Evolutionary conservation across 2,329 filamentous ascomycete species (phyloP).

Genomic region (Xylaria sp.): DNA sequence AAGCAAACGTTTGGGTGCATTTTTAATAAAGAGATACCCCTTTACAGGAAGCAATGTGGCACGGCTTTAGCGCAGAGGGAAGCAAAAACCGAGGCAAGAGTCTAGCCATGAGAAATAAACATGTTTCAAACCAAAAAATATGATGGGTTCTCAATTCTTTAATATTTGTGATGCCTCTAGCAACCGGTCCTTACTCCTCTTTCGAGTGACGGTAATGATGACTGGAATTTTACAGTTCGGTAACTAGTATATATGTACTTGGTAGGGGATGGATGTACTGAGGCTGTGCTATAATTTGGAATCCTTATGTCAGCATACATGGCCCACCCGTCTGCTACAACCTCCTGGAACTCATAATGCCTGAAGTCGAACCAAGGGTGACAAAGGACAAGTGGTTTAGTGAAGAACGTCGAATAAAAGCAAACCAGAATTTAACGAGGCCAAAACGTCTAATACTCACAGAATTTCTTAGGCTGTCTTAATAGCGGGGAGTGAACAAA

Average conservation of each 20-base stretch:
- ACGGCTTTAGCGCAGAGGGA: constrained; percentile 9
- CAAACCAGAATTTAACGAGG: background rate
- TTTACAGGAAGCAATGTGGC: constrained; percentile 24
- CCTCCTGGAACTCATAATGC: background rate
- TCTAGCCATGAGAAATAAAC: constrained; percentile 13
- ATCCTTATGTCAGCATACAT: constrained; percentile 35
- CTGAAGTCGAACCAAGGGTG: background rate
- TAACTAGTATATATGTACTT: background rate
- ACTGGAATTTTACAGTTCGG: background rate
- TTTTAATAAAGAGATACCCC: constrained; percentile 30
- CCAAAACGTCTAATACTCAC: background rate
- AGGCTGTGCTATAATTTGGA: constrained; percentile 28
- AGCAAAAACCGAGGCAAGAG: background rate
- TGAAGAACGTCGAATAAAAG: constrained; percentile 5
- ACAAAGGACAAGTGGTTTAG: background rate
- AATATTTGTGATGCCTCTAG: constrained; percentile 10
- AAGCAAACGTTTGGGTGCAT: constrained; percentile 23
- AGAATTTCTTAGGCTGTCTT: background rate
- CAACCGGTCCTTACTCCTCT: background rate
- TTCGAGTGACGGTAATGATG: background rate
- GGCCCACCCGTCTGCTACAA: constrained; percentile 24
- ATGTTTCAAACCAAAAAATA: constrained; percentile 1
- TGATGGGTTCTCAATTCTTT: background rate
- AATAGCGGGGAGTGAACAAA: constrained; percentile 1
- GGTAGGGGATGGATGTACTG: background rate